Evolutionary conservation across 2,329 filamentous ascomycete species (phyloP), one percentile per base, ranked within the genome.

Genomic region (Monilinia fructigena): DNA sequence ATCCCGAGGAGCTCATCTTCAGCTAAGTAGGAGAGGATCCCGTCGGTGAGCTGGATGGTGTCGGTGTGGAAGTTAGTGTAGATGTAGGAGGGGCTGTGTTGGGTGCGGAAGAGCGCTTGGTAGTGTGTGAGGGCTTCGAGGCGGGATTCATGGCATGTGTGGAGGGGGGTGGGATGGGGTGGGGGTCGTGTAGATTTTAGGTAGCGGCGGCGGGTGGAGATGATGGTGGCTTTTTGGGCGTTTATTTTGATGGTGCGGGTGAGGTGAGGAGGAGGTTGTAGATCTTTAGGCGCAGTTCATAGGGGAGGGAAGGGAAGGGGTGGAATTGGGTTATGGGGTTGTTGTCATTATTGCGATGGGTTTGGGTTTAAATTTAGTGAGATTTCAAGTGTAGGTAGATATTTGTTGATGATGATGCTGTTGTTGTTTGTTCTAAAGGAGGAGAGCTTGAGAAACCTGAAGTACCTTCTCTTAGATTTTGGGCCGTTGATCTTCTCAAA

Each of bases 101-200:
- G 35, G 8, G 70, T 72, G n/a, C n/a, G 54, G 52, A 67, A 68
- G 50, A 4, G 55, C 35, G 62, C 61, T 31, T n/a, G 58, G 58
- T 74, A 75, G 62, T 66, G 40, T 2, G 60, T 53, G 18, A 74
- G 65, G n/a, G 68, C 69, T 63, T 72, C 70, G 63, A 60, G 64
- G 2, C 77, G 74, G 6, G 76, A 73, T 69, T 78, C 76, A 2
- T 55, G 70, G 55, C 67, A 73, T n/a, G 71, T 68, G 64, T 75
- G 72, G 7, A 78, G 68, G 23, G 67, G 1, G 68, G 8, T 28
- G 74, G 75, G 28, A 72, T 71, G 0, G 74, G 0, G 68, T 70
- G 2, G 63, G 14, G 14, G 72, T 73, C 12, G 55, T 50, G 28
- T 70, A 75, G 63, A 54, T 55, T 69, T 54, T 23, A 65, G 55